Conservation (phyloP, 2,329 filamentous ascomycete genomes). For the Ceratocystis albifundus region DNA sequence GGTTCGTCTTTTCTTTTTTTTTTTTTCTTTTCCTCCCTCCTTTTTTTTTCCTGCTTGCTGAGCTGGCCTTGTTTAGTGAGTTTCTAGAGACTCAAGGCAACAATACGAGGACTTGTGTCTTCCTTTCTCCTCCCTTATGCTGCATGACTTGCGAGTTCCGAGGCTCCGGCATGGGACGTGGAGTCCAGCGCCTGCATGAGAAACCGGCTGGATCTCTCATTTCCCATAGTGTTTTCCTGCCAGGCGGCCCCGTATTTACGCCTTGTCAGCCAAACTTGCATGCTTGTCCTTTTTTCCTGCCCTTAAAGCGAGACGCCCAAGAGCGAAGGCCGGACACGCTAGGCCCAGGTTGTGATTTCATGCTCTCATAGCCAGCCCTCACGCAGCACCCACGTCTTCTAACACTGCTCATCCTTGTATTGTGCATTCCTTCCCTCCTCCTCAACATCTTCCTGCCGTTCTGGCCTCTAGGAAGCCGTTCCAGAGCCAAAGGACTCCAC, state of each 20-base stretch:
- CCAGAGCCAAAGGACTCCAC: not conserved
- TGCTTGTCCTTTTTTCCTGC: too few relatives aligned
- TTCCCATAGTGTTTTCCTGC: not conserved
- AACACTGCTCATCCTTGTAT: not conserved
- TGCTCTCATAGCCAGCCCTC: not conserved
- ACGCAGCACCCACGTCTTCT: not conserved
- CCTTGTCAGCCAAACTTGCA: too few relatives aligned
- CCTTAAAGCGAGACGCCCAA: too few relatives aligned
- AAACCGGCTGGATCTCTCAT: not conserved
- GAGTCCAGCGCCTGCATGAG: not conserved
- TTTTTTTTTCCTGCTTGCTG: not conserved
- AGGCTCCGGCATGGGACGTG: not conserved
- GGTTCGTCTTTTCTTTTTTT: not conserved
- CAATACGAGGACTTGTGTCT: not conserved
- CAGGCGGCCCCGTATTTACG: not conserved
- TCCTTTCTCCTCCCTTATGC: slow-evolving; percentile 1
- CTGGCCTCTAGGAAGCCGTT: slow-evolving; percentile 8
- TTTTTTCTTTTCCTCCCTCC: too few relatives aligned
- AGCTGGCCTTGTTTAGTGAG: not conserved
- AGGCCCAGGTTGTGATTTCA: not conserved
- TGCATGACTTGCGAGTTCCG: not conserved
- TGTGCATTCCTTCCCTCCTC: not conserved
- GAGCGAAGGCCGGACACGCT: too few relatives aligned
- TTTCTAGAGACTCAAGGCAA: not conserved
- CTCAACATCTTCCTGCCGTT: not conserved